Conservation (phyloP, 2,329 filamentous ascomycete species). For the Davidsoniella australis region DNA sequence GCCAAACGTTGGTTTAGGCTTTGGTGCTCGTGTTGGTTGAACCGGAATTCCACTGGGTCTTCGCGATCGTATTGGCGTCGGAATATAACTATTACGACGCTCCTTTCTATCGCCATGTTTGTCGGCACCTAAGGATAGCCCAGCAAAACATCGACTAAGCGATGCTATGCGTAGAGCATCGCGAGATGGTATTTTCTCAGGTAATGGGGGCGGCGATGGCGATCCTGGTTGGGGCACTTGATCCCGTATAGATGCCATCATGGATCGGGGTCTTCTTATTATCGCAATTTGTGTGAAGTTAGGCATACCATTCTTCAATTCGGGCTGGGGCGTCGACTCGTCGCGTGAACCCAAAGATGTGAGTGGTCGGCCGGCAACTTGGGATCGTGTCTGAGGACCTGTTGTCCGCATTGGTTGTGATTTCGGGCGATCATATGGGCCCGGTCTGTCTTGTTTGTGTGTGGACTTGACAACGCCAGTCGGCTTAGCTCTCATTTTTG, state of each 20-base stretch:
- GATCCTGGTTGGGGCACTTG: not conserved
- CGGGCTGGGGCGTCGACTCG: not conserved
- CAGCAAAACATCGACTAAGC: slow-evolving; percentile 3
- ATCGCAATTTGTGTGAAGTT: too few species aligned
- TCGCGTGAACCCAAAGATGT: slow-evolving; percentile 3
- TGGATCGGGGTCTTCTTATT: too few species aligned
- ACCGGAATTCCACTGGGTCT: too few species aligned
- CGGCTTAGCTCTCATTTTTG: slow-evolving; percentile 25
- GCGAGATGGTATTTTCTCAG: not conserved
- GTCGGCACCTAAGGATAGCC: not conserved
- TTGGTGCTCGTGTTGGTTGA: too few species aligned
- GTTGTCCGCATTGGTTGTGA: slow-evolving; percentile 27
- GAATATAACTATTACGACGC: too few species aligned
- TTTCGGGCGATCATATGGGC: slow-evolving; percentile 30
- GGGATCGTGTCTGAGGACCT: slow-evolving; percentile 9
- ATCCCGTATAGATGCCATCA: too few species aligned
- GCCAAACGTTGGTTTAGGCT: too few species aligned
- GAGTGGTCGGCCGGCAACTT: slow-evolving; percentile 1
- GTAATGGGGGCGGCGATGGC: too few species aligned
- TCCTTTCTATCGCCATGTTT: too few species aligned
- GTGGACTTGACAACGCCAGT: slow-evolving; percentile 30
- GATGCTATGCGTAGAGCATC: slow-evolving; percentile 4
- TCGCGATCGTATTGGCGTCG: too few species aligned
- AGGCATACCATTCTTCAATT: slow-evolving; percentile 1
- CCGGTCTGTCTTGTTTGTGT: slow-evolving; percentile 30